Evolutionary conservation across 2,329 filamentous ascomycete genomes (phyloP).

Genomic region (Xylaria sp.): DNA sequence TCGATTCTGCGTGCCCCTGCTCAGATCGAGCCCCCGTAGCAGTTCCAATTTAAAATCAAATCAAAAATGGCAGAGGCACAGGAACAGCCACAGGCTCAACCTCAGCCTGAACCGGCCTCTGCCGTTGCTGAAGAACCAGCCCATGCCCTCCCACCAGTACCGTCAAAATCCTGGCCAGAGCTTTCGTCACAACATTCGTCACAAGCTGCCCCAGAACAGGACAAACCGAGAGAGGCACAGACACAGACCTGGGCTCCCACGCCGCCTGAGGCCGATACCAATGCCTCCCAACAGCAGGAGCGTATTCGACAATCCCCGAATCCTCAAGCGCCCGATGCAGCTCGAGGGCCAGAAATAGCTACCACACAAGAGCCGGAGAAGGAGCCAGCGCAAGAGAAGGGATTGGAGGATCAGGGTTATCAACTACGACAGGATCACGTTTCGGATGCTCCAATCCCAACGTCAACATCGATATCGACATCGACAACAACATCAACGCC

Average conservation of each 20-base stretch:
- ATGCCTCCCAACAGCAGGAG: conserved; percentile 44
- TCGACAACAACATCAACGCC: conserved; percentile 38
- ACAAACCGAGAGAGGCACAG: conserved; percentile 46
- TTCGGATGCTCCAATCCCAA: conserved; percentile 38
- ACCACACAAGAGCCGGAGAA: conserved; percentile 44
- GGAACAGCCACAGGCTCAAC: conserved; percentile 52
- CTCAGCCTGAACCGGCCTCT: conserved; percentile 49
- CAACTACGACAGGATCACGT: conserved; percentile 37
- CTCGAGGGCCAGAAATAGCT: conserved; percentile 42
- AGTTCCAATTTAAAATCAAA: conserved; percentile 54
- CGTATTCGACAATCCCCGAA: conserved; percentile 41
- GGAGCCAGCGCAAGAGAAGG: conserved; percentile 45
- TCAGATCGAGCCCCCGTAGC: conserved; percentile 51
- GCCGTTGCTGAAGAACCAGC: conserved; percentile 49
- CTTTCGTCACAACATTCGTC: conserved; percentile 42
- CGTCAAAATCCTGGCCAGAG: conserved; percentile 32
- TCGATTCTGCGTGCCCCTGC: conserved; percentile 49
- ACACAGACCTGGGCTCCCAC: conserved; percentile 42
- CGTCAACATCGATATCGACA: conserved; percentile 37
- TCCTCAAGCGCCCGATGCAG: conserved; percentile 44
- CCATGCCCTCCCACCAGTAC: conserved; percentile 47
- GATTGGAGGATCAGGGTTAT: conserved; percentile 42
- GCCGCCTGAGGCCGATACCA: conserved; percentile 44
- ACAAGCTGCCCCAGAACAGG: conserved; percentile 45
- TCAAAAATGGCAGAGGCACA: conserved; percentile 52